Base-by-base conservation (phyloP, 129 eudicot species). In the Chrysanthemum makinoi region DNA sequence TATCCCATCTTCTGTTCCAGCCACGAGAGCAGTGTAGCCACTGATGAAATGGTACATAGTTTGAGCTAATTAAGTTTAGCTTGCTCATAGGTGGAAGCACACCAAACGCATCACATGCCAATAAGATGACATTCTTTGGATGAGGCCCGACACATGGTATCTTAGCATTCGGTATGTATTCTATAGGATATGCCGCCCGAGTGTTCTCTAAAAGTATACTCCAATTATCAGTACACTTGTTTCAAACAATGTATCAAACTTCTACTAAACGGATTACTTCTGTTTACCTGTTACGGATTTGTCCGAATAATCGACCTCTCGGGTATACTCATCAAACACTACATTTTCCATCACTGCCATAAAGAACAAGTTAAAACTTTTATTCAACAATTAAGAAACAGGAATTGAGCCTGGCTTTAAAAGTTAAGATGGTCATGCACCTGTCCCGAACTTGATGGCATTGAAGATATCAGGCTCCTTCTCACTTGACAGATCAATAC, bases 401-500 rank as follows among this genome's bases (percentile, higher is more conserved):
- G 20, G 1, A 20, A 20, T 20, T 20, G 20, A 20, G 20, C 20
- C 20, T 20, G 20, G 20, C 20, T 20, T 20, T 20, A 20, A 20
- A 20, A 20, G 20, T 20, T 20, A 20, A 20, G 20, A 20, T 20
- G 20, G 20, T 20, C 20, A 20, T 20, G 20, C 20, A 20, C 20
- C 20, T 20, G 98, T 88, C 61, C 99, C 99, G 58, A 94, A 94
- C 77, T 94, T 94, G 80, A 94, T 94, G 19, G 97, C 99, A 53
- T 94, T 90, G 93, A 93, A 94, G 30, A 94, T 94, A 86, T 94
- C 99, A 52, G 99, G 99, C 75, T 94, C 99, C 75, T 94, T 94
- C 64, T 94, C 97, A 80, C 83, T 77, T 3, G 89, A 84, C 10
- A 94, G 91, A 86, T 94, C 99, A 18, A 90, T 94, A 80, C 97